Base-by-base conservation (phyloP, 345 rosid genomes). In the Gossypium turneri region DNA sequence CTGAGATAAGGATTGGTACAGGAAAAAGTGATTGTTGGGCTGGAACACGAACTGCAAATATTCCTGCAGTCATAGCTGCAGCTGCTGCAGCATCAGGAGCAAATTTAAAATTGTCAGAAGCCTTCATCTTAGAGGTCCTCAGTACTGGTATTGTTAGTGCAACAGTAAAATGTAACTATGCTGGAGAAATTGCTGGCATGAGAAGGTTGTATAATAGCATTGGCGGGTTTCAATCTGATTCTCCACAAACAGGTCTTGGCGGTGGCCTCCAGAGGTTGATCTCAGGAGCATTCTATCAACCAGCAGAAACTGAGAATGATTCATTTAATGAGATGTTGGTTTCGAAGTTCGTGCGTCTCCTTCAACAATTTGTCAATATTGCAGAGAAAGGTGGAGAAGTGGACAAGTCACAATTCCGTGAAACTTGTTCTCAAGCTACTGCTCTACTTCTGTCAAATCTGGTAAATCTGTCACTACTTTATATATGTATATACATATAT, bases 11-110 rank as follows among this genome's bases (percentile, higher is more conserved):
- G 81, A 92, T 93, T 81, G 98, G 97, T 73, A 89, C 92, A 12
- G 94, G 91, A 75, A 96, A 90, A 82, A 96, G 87, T 90, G 98
- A 92, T 75, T 81, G 81, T 78, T 93, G 98, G 99, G 77, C 90
- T 64, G 97, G 97, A 69, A 86, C 80, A 82, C 84, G 85, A 53
- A 87, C 99, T 63, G 97, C 98, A 76, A 93, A 96, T 83, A 84
- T 96, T 80, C 99, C 99, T 75, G 92, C 99, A 29, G 98, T 93
- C 88, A 88, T 90, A 91, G 95, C 94, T 72, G 98, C 99, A 38
- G 99, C 99, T 70, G 99, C 97, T 67, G 98, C 99, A 73, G 99
- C 99, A 2, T 93, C 98, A 58, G 98, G 99, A 67, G 98, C 95
- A 74, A 90, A 88, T 86, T 77, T 96, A 82, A 90, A 92, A 81